Base-by-base conservation (phyloP, 1,284 basidiomycete species). In the Ceratobasidium sp. region DNA sequence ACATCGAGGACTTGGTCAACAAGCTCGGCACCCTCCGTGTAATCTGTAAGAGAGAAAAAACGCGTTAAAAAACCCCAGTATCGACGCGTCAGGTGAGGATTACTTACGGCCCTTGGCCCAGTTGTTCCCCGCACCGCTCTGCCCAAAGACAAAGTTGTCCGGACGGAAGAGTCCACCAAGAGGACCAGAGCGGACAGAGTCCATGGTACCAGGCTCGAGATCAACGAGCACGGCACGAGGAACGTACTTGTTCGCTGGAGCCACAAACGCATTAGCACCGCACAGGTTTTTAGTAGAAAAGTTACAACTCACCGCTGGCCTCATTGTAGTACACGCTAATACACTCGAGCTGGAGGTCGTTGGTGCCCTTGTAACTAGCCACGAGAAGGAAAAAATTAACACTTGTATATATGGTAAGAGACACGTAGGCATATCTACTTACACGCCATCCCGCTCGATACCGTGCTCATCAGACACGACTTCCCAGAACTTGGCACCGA, bases 401-500 rank as follows among this genome's bases (percentile, higher is more conserved):
- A 26, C 38, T 48, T 68, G 28, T 7, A 46, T 3, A 75, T 26
- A 54, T 46, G 33, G 28, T 38, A 59, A 65, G 9, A 23, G 15
- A 62, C 59, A 62, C 33, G 59, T n/a, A 42, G 38, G 59, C 33
- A 40, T 40, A 23, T 57, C 40, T n/a, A 78, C 81, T 77, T 66
- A 81, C 81, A 90, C 86, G 87, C 96, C 96, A 88, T 96, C 94
- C 85, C 89, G 89, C 86, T 95, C 95, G 86, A 98, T 96, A 84
- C 96, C 96, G 86, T 99, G 97, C 89, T 99, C 97, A 86, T 98
- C 96, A 79, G 96, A 97, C 84, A 99, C 92, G 83, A 96, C 96
- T 87, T 94, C 96, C 97, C 96, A 98, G 92, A 99, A 98, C 88
- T 98, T 98, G 89, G 95, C 94, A 93, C 94, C 95, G 84, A 97